Base-by-base conservation (phyloP, 2,329 filamentous ascomycete genomes). In the Aspergillus sp. region DNA sequence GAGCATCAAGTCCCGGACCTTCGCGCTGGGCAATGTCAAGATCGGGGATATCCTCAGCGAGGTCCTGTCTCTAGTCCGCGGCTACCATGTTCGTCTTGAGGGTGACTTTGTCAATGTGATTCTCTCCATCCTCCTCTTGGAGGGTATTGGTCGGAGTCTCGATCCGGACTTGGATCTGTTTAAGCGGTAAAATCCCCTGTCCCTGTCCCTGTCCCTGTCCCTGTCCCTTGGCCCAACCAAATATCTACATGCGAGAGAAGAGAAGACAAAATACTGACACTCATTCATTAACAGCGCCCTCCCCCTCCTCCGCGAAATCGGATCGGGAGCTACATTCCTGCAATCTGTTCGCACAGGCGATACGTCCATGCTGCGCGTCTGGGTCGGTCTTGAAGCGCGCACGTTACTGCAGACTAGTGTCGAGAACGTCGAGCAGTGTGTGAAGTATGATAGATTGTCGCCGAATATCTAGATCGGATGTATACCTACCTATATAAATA, bases 91-190 rank as follows among this genome's bases (percentile, higher is more conserved):
- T 3, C 79, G 93, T 6, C 78, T 98, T 43, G 93, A 98, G 67
- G 93, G 93, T 6, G 93, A 98, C 65, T 98, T 97, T 63, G 89
- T 98, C 63, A 98, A 98, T 62, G 93, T 98, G 4, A 91, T 98
- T 29, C 85, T 98, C 48, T 94, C 88, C 49, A 96, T 97, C 45
- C 72, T 98, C 32, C 76, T 98, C 2, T 76, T 98, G 1, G 93
- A 98, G 65, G 93, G 93, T 5, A 98, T 97, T 59, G 93, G 93
- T 0, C 79, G 93, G 51, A 88, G 77, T 49, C 71, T 98, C 10
- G 85, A 97, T 64, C 91, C 93, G 0, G 76, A 91, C 45, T 73
- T 96, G 41, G 93, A 98, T 68, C 74, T 98, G 8, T 84, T 98
- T 54, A 82, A 82, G 60, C 82, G 79, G 80, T 82, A 61, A 64